Percentiles rank a stretch among this genome's conserved stretches.
phyloP scores from a whole-genome alignment of 148 eudicot species.

The Nepenthes mirabilis region DNA sequence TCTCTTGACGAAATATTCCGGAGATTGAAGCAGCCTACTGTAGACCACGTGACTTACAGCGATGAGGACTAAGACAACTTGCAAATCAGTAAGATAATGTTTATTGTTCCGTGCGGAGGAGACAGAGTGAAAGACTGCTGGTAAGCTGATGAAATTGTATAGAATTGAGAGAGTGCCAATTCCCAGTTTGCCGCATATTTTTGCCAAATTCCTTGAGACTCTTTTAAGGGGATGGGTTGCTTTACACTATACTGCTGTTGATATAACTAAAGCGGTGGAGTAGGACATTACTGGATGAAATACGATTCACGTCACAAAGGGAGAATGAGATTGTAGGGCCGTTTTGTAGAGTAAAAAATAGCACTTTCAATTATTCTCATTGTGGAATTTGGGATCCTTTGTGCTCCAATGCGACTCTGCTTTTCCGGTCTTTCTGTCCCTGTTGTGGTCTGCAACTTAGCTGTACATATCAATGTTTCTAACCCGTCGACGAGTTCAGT shows the following conservation, averaged over 20 bases:
- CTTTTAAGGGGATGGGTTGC: not conserved
- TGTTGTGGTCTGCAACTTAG: too few species aligned
- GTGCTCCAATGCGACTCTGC: too few species aligned
- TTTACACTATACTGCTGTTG: too few species aligned
- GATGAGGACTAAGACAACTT: conserved; percentile 34
- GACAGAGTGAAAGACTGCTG: conserved; percentile 3
- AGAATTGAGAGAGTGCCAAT: conserved; percentile 12
- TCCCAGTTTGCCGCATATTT: not conserved
- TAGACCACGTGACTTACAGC: conserved; percentile 21
- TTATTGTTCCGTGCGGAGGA: conserved; percentile 2
- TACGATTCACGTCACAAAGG: not conserved
- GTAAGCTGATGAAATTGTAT: conserved; percentile 16
- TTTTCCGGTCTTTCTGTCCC: too few species aligned
- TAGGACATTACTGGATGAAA: not conserved
- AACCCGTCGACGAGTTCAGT: too few species aligned
- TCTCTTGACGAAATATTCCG: conserved; percentile 79
- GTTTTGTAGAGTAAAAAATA: too few species aligned
- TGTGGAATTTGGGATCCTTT: too few species aligned
- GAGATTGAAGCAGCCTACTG: conserved; percentile 51
- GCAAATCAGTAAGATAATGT: conserved; percentile 20
- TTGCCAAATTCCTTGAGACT: not conserved
- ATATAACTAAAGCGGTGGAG: not conserved
- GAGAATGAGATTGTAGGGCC: too few species aligned
- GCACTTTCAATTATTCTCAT: too few species aligned
- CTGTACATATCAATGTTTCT: too few species aligned